Percentiles rank a stretch among this genome's conserved stretches.
Evolutionary conservation across 1,139 yeast species (phyloP).

Genomic region (Blastobotrys ciferrii): DNA sequence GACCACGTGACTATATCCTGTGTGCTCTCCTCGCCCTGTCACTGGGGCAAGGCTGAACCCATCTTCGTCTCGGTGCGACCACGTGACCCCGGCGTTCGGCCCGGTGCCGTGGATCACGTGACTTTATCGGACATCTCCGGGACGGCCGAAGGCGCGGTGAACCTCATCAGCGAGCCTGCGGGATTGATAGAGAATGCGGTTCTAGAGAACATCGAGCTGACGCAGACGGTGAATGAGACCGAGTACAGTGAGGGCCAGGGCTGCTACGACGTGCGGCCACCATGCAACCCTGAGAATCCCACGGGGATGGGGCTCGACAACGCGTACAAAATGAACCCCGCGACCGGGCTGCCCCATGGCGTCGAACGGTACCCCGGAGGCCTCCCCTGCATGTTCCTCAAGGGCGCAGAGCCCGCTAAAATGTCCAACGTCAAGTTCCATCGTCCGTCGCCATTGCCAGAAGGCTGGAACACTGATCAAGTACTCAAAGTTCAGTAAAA

Average conservation of each 20-base stretch:
- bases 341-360: not conserved
- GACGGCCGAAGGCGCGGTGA: conserved; percentile 12
- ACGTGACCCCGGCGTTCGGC: conserved; percentile 7
- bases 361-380: conserved; percentile 7
- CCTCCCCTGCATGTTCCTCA: conserved; percentile 6
- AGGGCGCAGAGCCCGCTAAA: not conserved
- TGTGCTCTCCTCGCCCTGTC: conserved; percentile 10
- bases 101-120: conserved; percentile 10
- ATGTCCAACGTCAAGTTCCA: not conserved
- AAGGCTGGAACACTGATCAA: not conserved
- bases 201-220: conserved; percentile 6
- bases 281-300: conserved; percentile 15
- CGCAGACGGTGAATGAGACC: conserved; percentile 2
- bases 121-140: conserved; percentile 5
- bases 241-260: conserved; percentile 11
- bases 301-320: conserved; percentile 16
- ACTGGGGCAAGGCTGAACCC: conserved; percentile 19
- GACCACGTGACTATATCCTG: conserved; percentile 11
- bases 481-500: not conserved
- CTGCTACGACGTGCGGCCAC: conserved; percentile 15
- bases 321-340: conserved; percentile 10
- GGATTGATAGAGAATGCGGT: not conserved
- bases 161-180: conserved; percentile 10
- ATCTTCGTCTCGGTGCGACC: conserved; percentile 12
- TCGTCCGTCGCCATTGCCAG: conserved; percentile 1